Conservation (phyloP, 2,329 filamentous ascomycete species). For the Neospermospora avenae region DNA sequence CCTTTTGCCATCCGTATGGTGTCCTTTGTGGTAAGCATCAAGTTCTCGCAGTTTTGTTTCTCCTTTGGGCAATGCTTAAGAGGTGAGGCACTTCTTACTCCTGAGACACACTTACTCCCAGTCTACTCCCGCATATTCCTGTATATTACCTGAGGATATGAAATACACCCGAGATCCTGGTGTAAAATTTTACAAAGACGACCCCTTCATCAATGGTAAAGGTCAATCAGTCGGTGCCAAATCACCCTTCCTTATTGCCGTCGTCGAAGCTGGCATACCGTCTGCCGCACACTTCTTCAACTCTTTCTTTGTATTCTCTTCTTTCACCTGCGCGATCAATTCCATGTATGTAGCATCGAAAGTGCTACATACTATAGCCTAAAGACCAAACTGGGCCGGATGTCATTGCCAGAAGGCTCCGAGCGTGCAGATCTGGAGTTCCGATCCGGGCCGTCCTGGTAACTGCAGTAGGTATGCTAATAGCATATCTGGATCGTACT, state of each 20-base stretch:
- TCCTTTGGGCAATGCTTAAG: no score
- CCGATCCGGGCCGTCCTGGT: constrained; percentile 40
- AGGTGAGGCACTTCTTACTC: no score
- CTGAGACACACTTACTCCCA: no score
- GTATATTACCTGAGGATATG: no score
- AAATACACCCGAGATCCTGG: no score
- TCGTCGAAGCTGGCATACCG: constrained; percentile 38
- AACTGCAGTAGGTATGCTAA: constrained; percentile 39
- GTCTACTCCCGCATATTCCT: no score
- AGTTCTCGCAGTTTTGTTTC: no score
- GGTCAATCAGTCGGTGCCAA: constrained; percentile 37
- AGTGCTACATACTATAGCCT: constrained; percentile 39
- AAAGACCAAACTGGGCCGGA: constrained; percentile 41
- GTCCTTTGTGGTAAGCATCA: constrained; percentile 38
- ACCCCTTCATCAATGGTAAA: constrained; percentile 41
- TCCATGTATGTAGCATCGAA: constrained; percentile 39
- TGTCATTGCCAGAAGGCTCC: constrained; percentile 39
- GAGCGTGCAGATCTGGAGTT: constrained; percentile 39
- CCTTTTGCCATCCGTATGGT: constrained; percentile 28
- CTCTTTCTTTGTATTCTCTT: constrained; percentile 39
- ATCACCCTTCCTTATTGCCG: constrained; percentile 40
- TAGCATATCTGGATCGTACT: constrained; percentile 40
- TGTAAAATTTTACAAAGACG: constrained; percentile 38
- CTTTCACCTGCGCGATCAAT: constrained; percentile 40
- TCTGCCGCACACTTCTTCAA: constrained; percentile 39